Evolutionary conservation across 2,329 filamentous ascomycete species (phyloP).

Genomic region (Colletotrichum euphorbiae): DNA sequence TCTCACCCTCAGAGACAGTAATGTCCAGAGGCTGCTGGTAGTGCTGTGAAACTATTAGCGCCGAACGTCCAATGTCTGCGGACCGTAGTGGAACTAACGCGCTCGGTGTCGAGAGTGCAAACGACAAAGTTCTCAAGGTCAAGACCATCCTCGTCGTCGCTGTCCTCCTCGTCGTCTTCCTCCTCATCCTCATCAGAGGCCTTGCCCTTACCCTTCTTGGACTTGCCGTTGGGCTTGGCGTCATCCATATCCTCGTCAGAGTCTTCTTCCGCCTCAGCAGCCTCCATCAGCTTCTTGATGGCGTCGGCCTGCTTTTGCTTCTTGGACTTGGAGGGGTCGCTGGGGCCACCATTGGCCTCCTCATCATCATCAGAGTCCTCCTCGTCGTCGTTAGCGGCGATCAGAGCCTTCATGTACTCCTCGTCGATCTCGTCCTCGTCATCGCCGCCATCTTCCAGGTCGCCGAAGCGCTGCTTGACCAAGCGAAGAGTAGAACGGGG

Average conservation of each 20-base stretch:
- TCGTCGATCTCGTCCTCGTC: slow-evolving; percentile 76
- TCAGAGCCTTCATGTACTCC: slow-evolving; percentile 69
- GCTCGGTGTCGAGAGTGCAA: slow-evolving; percentile 94
- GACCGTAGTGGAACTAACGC: slow-evolving; percentile 67
- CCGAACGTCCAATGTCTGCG: background rate
- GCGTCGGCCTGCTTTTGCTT: slow-evolving; percentile 84
- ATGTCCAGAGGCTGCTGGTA: slow-evolving; percentile 97
- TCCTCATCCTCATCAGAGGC: slow-evolving; percentile 71
- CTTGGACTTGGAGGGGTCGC: slow-evolving; percentile 90
- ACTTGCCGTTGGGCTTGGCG: slow-evolving; percentile 70
- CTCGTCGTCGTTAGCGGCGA: slow-evolving; percentile 65
- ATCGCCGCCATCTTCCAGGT: slow-evolving; percentile 60
- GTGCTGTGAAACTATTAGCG: slow-evolving; percentile 65
- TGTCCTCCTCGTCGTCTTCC: slow-evolving; percentile 64
- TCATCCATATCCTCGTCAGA: slow-evolving; percentile 80
- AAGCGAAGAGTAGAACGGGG: slow-evolving; percentile 91
- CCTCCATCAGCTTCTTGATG: slow-evolving; percentile 80
- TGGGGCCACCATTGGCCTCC: slow-evolving; percentile 88
- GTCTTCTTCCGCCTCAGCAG: slow-evolving; percentile 68
- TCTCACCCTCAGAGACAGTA: slow-evolving; percentile 88
- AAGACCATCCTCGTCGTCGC: slow-evolving; percentile 69
- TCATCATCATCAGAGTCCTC: slow-evolving; percentile 54
- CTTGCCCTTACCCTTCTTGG: slow-evolving; percentile 78
- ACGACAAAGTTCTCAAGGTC: slow-evolving; percentile 91
- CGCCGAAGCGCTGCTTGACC: slow-evolving; percentile 77